These are phyloP conservation scores for Hirsutella thompsonii DNA, from an alignment of 2,329 filamentous ascomycete genomes.

Conservation along the genomic window DNA sequence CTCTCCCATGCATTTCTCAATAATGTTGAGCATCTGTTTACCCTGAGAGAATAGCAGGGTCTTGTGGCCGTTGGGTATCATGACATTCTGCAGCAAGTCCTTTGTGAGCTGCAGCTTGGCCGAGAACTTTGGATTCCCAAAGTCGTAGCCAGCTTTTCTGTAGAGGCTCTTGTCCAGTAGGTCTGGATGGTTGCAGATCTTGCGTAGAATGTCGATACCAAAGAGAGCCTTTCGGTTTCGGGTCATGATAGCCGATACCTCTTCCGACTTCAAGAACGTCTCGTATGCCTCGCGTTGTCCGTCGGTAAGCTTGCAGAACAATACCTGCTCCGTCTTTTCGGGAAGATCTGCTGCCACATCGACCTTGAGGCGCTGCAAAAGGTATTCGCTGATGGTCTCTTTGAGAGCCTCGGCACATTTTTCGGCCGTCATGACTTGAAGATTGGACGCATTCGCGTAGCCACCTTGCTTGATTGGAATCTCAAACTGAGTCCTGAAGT, in stretches of 20 bases:
- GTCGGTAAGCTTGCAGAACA: conserved; percentile 83
- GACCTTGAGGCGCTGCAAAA: conserved; percentile 82
- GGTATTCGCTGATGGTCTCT: conserved; percentile 83
- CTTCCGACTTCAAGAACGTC: conserved; percentile 66
- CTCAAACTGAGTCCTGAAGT: conserved; percentile 84
- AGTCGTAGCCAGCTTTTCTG: conserved; percentile 53
- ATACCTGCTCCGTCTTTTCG: conserved; percentile 88
- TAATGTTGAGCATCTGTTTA: conserved; percentile 87
- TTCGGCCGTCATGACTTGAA: conserved; percentile 88
- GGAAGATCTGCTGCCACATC: conserved; percentile 91
- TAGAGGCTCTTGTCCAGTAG: conserved; percentile 51
- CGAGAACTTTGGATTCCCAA: conserved; percentile 67
- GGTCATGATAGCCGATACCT: conserved; percentile 71
- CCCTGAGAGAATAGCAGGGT: conserved; percentile 88
- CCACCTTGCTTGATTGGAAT: conserved; percentile 87
- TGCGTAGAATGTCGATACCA: conserved; percentile 83
- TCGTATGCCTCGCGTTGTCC: conserved; percentile 71
- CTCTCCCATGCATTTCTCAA: conserved; percentile 68
- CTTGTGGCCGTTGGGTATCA: conserved; percentile 85
- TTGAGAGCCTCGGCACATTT: conserved; percentile 91
- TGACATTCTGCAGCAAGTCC: conserved; percentile 64
- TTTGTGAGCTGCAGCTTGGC: conserved; percentile 96
- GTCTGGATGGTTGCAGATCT: conserved; percentile 97
- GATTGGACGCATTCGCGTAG: conserved; percentile 86
- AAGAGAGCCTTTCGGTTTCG: conserved; percentile 69